Base-by-base conservation (phyloP, 2,329 filamentous ascomycete species). In the Phialemoniopsis sp. region DNA sequence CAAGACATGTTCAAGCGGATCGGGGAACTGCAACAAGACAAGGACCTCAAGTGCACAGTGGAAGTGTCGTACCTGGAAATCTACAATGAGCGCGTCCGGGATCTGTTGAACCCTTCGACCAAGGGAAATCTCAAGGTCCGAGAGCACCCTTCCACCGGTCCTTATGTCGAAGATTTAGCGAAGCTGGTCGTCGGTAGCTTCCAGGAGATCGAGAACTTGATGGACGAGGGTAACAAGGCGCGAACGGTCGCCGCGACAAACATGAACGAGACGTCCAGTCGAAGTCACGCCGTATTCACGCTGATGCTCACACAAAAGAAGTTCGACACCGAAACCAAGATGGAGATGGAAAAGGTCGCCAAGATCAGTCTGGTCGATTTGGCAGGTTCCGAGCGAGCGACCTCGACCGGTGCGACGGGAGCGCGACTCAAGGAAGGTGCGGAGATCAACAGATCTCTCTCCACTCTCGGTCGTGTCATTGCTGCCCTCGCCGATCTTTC, bases 161-260 rank as follows among this genome's bases (percentile, higher is more conserved):
- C 94, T 7, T 98, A 98, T 56, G 89, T 98, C 52, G 95, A 97
- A 62, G 91, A 95, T 54, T 68, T 98, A 52, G 96, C 89, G 8
- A 93, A 98, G 59, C 86, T 93, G 4, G 89, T 90, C 1, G 93
- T 98, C 31, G 81, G 89, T 51, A 91, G 89, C 44, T 97, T 98
- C 59, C 76, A 85, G 39, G 94, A 98, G 59, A 97, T 98, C 50
- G 93, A 98, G 57, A 84, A 96, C 58, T 69, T 98, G 54, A 98
- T 98, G 93, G 93, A 98, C 58, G 91, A 97, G 66, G 93, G 93
- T 55, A 98, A 98, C 72, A 98, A 98, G 67, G 93, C 93, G 28
- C 79, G 93, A 72, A 98, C 93, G 1, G 93, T 98, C 30, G 93
- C 93, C 4, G 93, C 93, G 8, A 98, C 93, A 30, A 98, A 97